Base-by-base conservation (phyloP, 192 early-diverging fungal species). In the Rhizophagus sp. region DNA sequence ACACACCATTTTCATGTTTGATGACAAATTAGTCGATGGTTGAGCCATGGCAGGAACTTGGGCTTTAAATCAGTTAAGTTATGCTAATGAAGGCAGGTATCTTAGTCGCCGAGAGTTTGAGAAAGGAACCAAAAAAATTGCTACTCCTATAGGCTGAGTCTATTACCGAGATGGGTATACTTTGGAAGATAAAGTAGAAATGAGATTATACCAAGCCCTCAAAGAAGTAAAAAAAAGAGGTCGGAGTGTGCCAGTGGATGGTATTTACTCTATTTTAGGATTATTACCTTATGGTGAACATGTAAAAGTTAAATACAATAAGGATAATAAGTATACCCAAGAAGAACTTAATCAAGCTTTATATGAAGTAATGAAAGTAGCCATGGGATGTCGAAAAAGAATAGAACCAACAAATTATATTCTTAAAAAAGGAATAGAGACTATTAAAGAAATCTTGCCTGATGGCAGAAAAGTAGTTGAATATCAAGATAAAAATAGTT, bases 71-170 rank as follows among this genome's bases (percentile, higher is more conserved):
- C 49, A 73, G 8, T 12, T n/a, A 24, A 4, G 3, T 15, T n/a
- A n/a, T 5, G 27, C 66, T n/a, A 13, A n/a, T n/a, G 27, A 4
- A 8, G 27, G 66, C 8, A 68, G 3, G 34, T 30, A 30, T 68
- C 3, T 7, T 30, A n/a, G 66, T 30, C 2, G 24, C 3, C 6
- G 13, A 3, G 66, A 68, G 4, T 68, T 68, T 68, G 27, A 30
- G 2, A 30, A 68, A 68, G 19, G 27, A 30, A 30, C 24, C 13
- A 68, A 25, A 68, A 73, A 73, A 73, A 73, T 49, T 9, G 72
- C 72, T 73, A 73, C 72, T 22, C 72, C 72, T 19, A n/a, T 73
- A 12, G 72, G 72, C 27, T 73, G 72, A 52, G 50, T 57, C 11
- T 73, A 73, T 34, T 73, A 73, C 22, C 15, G 44, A 52, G 50